These are phyloP conservation scores for Yarrowia sp. DNA, from an alignment of 805 yeast genomes.

Conservation along the genomic window DNA sequence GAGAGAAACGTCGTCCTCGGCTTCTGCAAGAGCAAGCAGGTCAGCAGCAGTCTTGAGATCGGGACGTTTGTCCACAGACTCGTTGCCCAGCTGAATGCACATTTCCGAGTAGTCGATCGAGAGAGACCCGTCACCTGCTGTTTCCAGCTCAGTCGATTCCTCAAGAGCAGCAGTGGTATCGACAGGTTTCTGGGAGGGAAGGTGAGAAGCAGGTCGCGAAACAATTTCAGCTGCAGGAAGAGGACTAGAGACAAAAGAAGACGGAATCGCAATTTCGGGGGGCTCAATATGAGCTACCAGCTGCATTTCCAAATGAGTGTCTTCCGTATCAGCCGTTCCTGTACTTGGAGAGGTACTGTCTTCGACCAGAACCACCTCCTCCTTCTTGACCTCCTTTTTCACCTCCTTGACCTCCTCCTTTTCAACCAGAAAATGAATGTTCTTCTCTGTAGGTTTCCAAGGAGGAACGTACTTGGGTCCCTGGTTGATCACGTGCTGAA, in stretches of 20 bases:
- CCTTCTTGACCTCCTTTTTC: not conserved
- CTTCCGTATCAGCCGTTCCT: conserved; percentile 11
- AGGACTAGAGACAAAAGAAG: not conserved
- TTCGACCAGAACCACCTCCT: not conserved
- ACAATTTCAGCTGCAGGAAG: not conserved
- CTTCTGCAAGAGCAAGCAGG: conserved; percentile 5
- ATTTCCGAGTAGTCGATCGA: conserved; percentile 26
- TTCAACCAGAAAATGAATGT: not conserved
- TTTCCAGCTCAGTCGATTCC: conserved; percentile 24
- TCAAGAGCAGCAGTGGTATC: conserved; percentile 31
- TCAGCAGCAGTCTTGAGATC: conserved; percentile 6
- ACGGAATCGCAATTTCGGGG: conserved; percentile 2
- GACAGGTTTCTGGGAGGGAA: conserved; percentile 3
- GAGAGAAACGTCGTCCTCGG: conserved; percentile 11
- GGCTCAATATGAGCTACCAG: conserved; percentile 16
- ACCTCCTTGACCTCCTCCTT: not conserved
- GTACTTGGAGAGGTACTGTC: not conserved
- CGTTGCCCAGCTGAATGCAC: conserved; percentile 13
- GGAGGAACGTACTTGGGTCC: conserved; percentile 24
- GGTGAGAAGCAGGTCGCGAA: conserved; percentile 1
- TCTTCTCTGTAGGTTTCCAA: not conserved
- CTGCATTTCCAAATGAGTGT: conserved; percentile 6
- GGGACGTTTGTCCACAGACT: conserved; percentile 24
- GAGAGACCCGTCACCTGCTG: conserved; percentile 18
- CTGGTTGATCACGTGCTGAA: conserved; percentile 1